Evolutionary conservation across 2,329 filamentous ascomycete genomes (phyloP), one percentile per base, ranked within the genome.

Genomic region (Raffaelea albimanens): DNA sequence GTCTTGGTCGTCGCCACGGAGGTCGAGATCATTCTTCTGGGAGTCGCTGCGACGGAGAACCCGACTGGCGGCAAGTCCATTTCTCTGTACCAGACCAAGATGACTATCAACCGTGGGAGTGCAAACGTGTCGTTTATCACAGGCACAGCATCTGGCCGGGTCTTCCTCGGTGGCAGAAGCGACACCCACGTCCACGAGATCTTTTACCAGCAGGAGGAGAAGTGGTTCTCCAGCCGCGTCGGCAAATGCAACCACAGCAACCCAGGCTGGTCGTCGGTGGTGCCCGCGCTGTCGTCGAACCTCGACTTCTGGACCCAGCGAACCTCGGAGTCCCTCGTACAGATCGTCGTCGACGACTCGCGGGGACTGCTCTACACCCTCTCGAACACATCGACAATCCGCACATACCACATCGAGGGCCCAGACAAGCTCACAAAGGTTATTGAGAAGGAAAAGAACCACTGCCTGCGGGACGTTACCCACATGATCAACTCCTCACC

Each of bases 121-220:
- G 75, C 85, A 48, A 82, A 87, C 56, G 83, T 95, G 36, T 80
- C 80, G 47, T 75, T 84, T 41, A 89, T 98, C 56, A 82, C 82
- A 20, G 87, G 85, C 16, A 93, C 90, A 3, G 81, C 83, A 19
- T 85, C 80, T 20, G 94, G 94, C 9, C 85, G 93, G 52, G 93
- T 98, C 54, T 98, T 98, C 71, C 95, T 96, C 59, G 83, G 85
- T 39, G 87, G 89, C 34, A 77, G 76, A 44, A 76, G 73, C 44
- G 87, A 91, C 55, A 88, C 88, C 53, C 90, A 97, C 57, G 80
- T 98, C 43, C 87, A 93, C 63, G 93, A 98, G 66, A 77, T 98
- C 46, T 90, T 85, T 56, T 98, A 98, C 62, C 91, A 97, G 65
- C 89, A 95, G 59, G 89, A 97, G 63, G 93, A 98, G 66, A 85